Percentiles rank a stretch among this genome's conserved stretches.
Evolutionary conservation across 164 flowering plant species (phyloP).

Genomic region (Brasenia schreberi): DNA sequence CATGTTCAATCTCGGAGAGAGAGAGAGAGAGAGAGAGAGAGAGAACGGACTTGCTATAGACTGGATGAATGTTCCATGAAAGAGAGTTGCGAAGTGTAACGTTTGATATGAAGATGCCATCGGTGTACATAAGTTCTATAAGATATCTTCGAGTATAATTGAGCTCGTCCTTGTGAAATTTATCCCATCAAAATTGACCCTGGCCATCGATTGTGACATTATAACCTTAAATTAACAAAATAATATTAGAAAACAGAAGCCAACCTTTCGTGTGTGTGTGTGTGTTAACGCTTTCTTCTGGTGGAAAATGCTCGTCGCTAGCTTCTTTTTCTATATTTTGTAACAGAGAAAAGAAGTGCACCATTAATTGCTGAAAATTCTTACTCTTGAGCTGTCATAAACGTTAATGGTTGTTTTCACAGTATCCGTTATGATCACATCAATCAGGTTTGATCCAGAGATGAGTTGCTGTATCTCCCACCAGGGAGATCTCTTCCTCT

Average conservation of each 20-base stretch:
- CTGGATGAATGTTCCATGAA: conserved; percentile 81
- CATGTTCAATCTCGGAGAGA: neutral
- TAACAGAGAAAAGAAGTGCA: neutral
- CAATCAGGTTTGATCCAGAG: conserved; percentile 72
- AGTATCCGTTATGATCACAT: conserved; percentile 67
- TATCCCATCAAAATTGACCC: conserved; percentile 64
- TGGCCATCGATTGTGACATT: conserved; percentile 89
- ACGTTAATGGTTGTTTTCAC: no score
- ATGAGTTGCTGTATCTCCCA: conserved; percentile 57
- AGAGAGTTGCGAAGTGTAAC: conserved; percentile 68
- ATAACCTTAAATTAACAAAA: conserved; percentile 27
- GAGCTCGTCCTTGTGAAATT: conserved; percentile 33
- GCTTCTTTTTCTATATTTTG: no score
- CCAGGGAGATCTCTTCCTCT: conserved; percentile 64
- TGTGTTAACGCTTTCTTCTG: no score
- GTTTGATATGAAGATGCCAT: conserved; percentile 48
- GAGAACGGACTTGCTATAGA: conserved; percentile 60
- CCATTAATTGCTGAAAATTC: no score
- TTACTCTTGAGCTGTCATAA: no score
- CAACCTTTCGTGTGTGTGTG: neutral
- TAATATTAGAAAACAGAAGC: neutral
- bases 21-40: neutral
- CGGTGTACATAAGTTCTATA: conserved; percentile 59
- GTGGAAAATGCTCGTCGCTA: no score
- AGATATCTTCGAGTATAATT: conserved; percentile 68